Percentiles rank a stretch among this genome's conserved stretches.
Conservation (phyloP, 2,329 filamentous ascomycete species). For the Xylaria sp. region DNA sequence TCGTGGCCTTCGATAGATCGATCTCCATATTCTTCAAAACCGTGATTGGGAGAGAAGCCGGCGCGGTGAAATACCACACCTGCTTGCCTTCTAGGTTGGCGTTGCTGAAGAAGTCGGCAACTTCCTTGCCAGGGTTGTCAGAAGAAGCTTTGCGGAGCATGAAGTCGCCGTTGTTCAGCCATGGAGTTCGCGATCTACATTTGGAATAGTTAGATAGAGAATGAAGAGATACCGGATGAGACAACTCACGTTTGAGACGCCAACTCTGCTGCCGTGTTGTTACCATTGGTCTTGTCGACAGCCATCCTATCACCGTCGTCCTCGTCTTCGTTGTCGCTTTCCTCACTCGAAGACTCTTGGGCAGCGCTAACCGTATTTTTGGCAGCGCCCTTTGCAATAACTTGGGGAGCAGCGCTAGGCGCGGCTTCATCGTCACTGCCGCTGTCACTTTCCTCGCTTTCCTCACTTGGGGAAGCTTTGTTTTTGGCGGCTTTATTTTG, state of each 20-base stretch:
- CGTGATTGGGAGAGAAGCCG: slow-evolving; percentile 74
- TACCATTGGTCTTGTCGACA: slow-evolving; percentile 40
- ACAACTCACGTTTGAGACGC: slow-evolving; percentile 43
- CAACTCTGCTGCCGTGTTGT: slow-evolving; percentile 32
- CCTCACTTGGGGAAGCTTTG: slow-evolving; percentile 4
- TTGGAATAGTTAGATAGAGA: slow-evolving; percentile 18
- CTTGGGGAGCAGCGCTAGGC: slow-evolving; percentile 3
- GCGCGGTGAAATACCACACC: slow-evolving; percentile 83
- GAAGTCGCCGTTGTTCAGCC: slow-evolving; percentile 65
- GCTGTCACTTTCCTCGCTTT: slow-evolving; percentile 31
- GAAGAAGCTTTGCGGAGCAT: slow-evolving; percentile 61
- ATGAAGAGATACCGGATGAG: background rate
- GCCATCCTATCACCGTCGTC: slow-evolving; percentile 35
- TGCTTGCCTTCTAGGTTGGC: slow-evolving; percentile 75
- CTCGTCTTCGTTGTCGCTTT: slow-evolving; percentile 36
- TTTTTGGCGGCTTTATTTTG: slow-evolving; percentile 19
- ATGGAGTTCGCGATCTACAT: slow-evolving; percentile 48
- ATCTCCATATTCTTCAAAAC: slow-evolving; percentile 74
- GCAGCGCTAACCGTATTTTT: background rate
- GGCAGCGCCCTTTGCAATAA: slow-evolving; percentile 1
- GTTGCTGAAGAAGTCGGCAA: slow-evolving; percentile 66
- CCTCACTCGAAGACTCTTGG: slow-evolving; percentile 22
- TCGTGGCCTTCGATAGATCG: slow-evolving; percentile 64
- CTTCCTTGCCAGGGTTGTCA: slow-evolving; percentile 58
- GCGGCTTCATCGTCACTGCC: slow-evolving; percentile 44